Conservation (phyloP, 306 rosid species). For the Astragalus membranaceus region DNA sequence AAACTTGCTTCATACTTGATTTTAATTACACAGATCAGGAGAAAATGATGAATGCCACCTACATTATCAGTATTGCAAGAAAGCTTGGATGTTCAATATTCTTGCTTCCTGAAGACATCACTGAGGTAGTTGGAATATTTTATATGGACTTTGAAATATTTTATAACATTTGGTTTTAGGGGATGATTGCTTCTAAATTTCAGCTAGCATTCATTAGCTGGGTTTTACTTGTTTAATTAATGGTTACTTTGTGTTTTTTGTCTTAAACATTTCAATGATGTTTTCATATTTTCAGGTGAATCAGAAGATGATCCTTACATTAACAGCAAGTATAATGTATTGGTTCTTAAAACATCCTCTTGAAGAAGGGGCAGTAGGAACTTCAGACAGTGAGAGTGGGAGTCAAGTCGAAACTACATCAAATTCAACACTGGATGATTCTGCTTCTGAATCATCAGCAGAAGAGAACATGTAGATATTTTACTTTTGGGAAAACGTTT, state of each 20-base stretch:
- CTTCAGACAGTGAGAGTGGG: constrained; percentile 73
- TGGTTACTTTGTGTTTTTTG: not conserved
- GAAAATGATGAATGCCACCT: constrained; percentile 91
- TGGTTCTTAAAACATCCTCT: constrained; percentile 77
- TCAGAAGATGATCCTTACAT: constrained; percentile 94
- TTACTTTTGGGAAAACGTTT: not conserved
- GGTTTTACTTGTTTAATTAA: not conserved
- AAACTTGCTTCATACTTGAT: not conserved
- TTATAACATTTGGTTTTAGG: not conserved
- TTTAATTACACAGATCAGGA: constrained; percentile 51
- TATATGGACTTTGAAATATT: not conserved
- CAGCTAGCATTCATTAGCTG: not conserved
- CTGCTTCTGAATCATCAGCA: constrained; percentile 79
- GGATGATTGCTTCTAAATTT: not conserved
- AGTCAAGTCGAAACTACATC: constrained; percentile 67
- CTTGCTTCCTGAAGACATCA: constrained; percentile 16
- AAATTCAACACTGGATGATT: constrained; percentile 77
- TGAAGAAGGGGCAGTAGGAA: constrained; percentile 50
- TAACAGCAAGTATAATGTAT: constrained; percentile 90
- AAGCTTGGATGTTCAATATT: constrained; percentile 63
- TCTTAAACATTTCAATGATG: not conserved
- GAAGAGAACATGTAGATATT: constrained; percentile 56
- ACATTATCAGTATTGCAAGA: constrained; percentile 95
- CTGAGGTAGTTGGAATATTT: not conserved
- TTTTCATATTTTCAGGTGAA: constrained; percentile 52